These are phyloP conservation scores for Violaceomyces palustris DNA, from an alignment of 1,284 basidiomycete genomes.

Conservation along the genomic window DNA sequence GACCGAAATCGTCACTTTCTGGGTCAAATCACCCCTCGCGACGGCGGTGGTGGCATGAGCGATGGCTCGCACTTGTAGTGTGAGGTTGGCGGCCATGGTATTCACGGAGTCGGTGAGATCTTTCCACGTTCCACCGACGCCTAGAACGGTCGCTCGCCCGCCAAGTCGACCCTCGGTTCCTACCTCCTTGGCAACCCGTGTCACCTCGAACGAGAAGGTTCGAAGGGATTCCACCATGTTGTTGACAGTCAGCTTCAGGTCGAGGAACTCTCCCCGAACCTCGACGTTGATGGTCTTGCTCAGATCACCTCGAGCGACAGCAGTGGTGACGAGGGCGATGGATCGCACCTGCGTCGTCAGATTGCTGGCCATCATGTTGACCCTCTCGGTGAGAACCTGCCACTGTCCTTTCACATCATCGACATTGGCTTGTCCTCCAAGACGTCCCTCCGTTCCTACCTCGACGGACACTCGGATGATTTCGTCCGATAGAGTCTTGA, in stretches of 20 bases:
- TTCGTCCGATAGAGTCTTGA: conserved; percentile 50
- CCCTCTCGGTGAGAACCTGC: conserved; percentile 53
- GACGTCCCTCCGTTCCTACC: conserved; percentile 82
- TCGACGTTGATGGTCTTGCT: conserved; percentile 53
- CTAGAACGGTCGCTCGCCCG: conserved; percentile 51
- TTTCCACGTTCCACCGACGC: conserved; percentile 54
- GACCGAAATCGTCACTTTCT: conserved; percentile 86
- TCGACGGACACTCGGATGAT: conserved; percentile 68
- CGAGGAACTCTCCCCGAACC: conserved; percentile 50
- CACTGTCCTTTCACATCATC: conserved; percentile 57
- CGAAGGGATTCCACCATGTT: conserved; percentile 53
- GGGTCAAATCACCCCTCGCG: conserved; percentile 84
- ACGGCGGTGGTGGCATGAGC: conserved; percentile 93
- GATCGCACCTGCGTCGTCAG: conserved; percentile 80
- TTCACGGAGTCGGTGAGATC: conserved; percentile 77
- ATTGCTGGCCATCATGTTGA: conserved; percentile 60
- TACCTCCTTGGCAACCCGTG: conserved; percentile 52
- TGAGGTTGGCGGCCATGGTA: conserved; percentile 65
- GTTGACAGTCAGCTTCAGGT: conserved; percentile 51
- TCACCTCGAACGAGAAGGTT: conserved; percentile 53
- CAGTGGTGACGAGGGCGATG: conserved; percentile 50
- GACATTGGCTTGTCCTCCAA: conserved; percentile 80
- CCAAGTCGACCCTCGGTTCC: conserved; percentile 53
- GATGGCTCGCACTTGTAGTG: conserved; percentile 89
- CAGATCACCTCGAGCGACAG: conserved; percentile 50